Evolutionary conservation across 441 rosid species (phyloP), one percentile per base, ranked within the genome.

Genomic region (Euphorbia schlechtendalii): DNA sequence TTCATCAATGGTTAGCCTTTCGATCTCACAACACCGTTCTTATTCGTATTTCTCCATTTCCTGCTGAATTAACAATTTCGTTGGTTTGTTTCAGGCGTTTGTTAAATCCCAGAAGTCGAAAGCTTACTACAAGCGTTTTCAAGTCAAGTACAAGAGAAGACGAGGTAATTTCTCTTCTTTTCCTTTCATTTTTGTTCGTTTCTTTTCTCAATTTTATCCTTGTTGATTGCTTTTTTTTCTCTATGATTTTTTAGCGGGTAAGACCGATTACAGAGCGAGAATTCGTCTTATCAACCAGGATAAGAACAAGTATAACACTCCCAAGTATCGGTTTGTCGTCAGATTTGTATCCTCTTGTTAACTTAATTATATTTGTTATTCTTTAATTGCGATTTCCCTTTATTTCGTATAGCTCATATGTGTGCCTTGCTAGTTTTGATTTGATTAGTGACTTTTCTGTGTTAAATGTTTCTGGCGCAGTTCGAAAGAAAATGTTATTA

Each of bases 81-180:
- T 12, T 38, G 18, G 14, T 59, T 66, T 63, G 5, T 62, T 32
- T 12, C 64, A 89, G 96, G 90, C 57, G 30, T 89, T 72, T 64
- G 88, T 84, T 69, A 92, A 89, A 76, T 59, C 96, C 21, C 80
- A 82, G 38, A 92, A 86, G 70, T 9, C 81, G 8, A 87, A 40
- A 71, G 86, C 95, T 43, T 92, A 89, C 77, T 92, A 66, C 71
- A 92, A 89, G 95, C 83, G 98, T 67, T 92, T 67, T 68, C 98
- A 92, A 71, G 98, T 92, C 46, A 85, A 88, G 69, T 92, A 59
- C 68, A 92, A 86, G 90, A 86, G 96, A 81, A 83, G 98, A 67
- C 81, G 96, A 88, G 89, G 96, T 88, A 76, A 0, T 49, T 9
- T 67, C 61, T 56, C 17, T 63, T 2, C 9, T 13, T 5, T 36